These are phyloP conservation scores for Naganishia kalamii DNA, from an alignment of 768 basidiomycete species.

Conservation along the genomic window DNA sequence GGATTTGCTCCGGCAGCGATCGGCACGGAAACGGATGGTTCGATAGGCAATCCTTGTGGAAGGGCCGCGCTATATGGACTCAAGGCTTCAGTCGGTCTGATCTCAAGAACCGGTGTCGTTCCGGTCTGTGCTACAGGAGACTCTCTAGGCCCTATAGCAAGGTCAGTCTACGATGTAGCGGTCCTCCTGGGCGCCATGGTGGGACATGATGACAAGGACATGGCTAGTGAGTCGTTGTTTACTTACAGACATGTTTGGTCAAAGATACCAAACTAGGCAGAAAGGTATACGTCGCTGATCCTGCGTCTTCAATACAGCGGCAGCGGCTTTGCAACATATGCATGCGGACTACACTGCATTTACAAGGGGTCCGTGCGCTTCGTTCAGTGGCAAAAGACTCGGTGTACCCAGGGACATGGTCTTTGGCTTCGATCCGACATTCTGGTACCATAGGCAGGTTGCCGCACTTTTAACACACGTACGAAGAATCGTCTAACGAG, in stretches of 20 bases:
- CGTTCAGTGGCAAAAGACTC: neutral
- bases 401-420: conserved; percentile 1
- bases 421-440: neutral
- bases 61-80: conserved; percentile 29
- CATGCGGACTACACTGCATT: conserved; percentile 2
- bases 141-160: conserved; percentile 8
- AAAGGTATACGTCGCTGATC: too few species aligned
- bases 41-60: neutral
- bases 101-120: conserved; percentile 1
- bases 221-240: neutral
- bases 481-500: too few species aligned
- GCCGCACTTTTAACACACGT: too few species aligned
- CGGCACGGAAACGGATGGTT: conserved; percentile 13
- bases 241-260: too few species aligned
- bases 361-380: neutral
- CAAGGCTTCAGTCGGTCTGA: conserved; percentile 17
- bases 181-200: neutral
- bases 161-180: conserved; percentile 13
- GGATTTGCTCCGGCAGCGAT: conserved; percentile 16
- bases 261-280: too few species aligned
- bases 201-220: neutral
- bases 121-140: conserved; percentile 7
- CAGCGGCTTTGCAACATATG: neutral
- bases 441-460: neutral
- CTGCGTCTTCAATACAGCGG: too few species aligned